phyloP scores from a whole-genome alignment of 1,284 basidiomycete genomes.

The Tilletia indica region DNA sequence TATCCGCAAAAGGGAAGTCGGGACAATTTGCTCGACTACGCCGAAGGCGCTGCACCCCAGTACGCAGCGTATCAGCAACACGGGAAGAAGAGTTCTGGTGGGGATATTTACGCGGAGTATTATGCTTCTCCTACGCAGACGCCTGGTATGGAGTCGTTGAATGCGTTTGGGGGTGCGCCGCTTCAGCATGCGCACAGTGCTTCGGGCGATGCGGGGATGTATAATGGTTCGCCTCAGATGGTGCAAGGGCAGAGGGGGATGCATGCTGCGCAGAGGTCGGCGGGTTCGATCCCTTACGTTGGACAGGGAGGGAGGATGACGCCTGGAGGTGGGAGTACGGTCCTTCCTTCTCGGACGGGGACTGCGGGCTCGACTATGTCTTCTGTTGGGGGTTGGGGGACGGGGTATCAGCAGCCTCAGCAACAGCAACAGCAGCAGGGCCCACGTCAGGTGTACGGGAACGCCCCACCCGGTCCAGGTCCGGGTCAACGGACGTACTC shows the following conservation, averaged over 20 bases:
- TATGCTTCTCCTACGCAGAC: slow-evolving; percentile 21
- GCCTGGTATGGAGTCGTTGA: slow-evolving; percentile 20
- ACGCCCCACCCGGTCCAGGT: too few species aligned
- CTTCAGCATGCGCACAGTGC: neutral
- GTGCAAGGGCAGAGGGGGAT: neutral
- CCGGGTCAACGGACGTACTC: too few species aligned
- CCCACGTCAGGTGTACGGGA: neutral
- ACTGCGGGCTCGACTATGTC: neutral
- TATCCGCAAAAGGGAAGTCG: slow-evolving; percentile 35
- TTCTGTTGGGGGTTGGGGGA: neutral
- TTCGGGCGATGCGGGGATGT: neutral
- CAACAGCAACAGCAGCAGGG: neutral
- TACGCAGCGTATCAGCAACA: neutral
- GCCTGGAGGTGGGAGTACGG: neutral
- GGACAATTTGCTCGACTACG: slow-evolving; percentile 47
- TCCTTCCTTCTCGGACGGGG: neutral
- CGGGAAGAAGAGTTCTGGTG: neutral
- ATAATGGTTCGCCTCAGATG: too few species aligned
- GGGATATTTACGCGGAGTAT: slow-evolving; percentile 21
- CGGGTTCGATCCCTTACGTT: neutral
- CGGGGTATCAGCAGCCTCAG: neutral
- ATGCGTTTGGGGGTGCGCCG: neutral
- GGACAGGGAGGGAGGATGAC: neutral
- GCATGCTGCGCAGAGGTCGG: neutral
- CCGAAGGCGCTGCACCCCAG: neutral